Conservation (phyloP, 2,329 filamentous ascomycete genomes). For the Corynespora cassiicola region DNA sequence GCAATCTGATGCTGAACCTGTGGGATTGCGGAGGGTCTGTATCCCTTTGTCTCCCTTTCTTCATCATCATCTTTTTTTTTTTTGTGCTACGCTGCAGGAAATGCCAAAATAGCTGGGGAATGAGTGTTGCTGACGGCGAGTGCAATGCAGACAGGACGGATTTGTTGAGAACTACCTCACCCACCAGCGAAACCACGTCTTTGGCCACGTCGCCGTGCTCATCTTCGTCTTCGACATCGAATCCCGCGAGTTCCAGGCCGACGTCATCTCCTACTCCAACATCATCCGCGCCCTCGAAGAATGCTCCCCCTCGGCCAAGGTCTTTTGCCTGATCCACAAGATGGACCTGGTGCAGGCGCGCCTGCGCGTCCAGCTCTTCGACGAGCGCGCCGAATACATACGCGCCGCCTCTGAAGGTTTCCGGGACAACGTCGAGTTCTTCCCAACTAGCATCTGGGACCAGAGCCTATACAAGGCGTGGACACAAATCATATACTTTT, state of each 20-base stretch:
- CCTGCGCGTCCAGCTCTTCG: constrained; percentile 80
- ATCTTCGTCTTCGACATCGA: constrained; percentile 99
- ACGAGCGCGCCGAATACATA: constrained; percentile 80
- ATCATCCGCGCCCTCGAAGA: constrained; percentile 89
- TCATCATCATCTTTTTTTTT: too few species aligned
- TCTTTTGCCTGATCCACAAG: constrained; percentile 97
- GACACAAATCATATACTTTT: constrained; percentile 96
- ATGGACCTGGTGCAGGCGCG: constrained; percentile 92
- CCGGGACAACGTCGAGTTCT: constrained; percentile 74
- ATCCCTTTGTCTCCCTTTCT: background rate
- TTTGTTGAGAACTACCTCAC: constrained; percentile 99
- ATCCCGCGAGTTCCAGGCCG: constrained; percentile 89
- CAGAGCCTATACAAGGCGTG: constrained; percentile 98
- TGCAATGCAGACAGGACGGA: constrained; percentile 77
- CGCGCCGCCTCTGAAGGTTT: constrained; percentile 75
- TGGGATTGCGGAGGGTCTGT: constrained; percentile 94
- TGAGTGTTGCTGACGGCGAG: too few species aligned
- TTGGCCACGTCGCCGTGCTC: constrained; percentile 92
- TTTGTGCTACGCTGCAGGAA: too few species aligned
- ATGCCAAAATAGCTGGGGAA: too few species aligned
- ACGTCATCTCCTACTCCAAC: constrained; percentile 88
- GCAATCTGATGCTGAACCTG: constrained; percentile 93
- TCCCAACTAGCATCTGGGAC: constrained; percentile 97
- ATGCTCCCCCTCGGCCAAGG: constrained; percentile 79
- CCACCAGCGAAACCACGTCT: constrained; percentile 94